phyloP scores from a whole-genome alignment of 2,329 filamentous ascomycete species.

The Paracoccidioides brasiliensis region DNA sequence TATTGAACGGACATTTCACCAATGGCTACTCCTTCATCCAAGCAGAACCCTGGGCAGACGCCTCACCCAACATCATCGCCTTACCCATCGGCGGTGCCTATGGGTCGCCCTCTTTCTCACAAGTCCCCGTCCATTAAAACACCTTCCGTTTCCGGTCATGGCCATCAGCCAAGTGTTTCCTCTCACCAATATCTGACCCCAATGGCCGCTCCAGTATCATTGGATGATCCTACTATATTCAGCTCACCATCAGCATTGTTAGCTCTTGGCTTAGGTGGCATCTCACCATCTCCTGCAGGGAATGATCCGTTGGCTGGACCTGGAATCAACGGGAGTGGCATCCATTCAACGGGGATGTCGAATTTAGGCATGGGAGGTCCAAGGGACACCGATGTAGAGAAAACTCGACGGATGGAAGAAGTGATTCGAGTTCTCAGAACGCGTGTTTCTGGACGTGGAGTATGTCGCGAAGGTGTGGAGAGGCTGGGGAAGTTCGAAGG shows the following conservation, averaged over 20 bases:
- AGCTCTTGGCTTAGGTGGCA: slow-evolving; percentile 31
- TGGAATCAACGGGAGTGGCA: slow-evolving; percentile 27
- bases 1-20: slow-evolving; percentile 1
- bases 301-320: slow-evolving; percentile 25
- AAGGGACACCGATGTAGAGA: slow-evolving; percentile 31
- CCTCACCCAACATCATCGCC: slow-evolving; percentile 34
- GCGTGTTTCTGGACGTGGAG: slow-evolving; percentile 30
- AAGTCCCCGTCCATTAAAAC: slow-evolving; percentile 35
- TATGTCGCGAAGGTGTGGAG: slow-evolving; percentile 33
- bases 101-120: slow-evolving; percentile 29
- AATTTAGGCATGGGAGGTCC: slow-evolving; percentile 24
- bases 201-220: slow-evolving; percentile 21
- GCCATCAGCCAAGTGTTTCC: slow-evolving; percentile 23
- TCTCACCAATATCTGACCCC: slow-evolving; percentile 34
- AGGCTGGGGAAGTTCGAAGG: slow-evolving; percentile 31
- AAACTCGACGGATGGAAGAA: slow-evolving; percentile 28
- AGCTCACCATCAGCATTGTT: slow-evolving; percentile 34
- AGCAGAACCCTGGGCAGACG: slow-evolving; percentile 29
- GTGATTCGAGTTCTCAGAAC: slow-evolving; percentile 29
- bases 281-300: slow-evolving; percentile 28
- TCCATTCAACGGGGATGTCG: slow-evolving; percentile 28
- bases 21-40: slow-evolving; percentile 36
- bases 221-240: slow-evolving; percentile 32
- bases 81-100: slow-evolving; percentile 28
- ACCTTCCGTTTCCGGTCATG: slow-evolving; percentile 28